A percentile compares a stretch with the other conserved stretches of the same genome.
Conservation (phyloP, 345 rosid genomes). For the Corchorus olitorius region DNA sequence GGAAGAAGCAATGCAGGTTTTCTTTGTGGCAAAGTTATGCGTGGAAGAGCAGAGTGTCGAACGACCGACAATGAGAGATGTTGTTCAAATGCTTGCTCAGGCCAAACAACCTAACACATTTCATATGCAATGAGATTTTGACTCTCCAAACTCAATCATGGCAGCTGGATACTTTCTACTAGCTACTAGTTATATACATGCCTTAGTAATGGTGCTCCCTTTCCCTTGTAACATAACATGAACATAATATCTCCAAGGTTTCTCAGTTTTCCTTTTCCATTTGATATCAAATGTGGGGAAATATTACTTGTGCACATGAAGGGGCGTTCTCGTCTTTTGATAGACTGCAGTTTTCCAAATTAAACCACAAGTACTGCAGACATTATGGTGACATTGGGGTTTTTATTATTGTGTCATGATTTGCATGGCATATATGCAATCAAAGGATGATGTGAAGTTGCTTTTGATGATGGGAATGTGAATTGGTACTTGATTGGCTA, state of each 20-base stretch:
- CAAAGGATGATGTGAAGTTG: conserved; percentile 10
- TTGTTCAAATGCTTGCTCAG: conserved; percentile 86
- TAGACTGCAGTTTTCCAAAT: neutral
- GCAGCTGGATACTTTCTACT: no score
- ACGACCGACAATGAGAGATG: conserved; percentile 94
- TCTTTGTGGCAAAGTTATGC: conserved; percentile 86
- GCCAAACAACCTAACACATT: conserved; percentile 55
- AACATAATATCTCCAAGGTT: neutral
- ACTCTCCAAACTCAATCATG: neutral
- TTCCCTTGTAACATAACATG: neutral
- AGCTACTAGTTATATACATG: neutral
- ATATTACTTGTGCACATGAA: neutral
- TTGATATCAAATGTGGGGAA: neutral
- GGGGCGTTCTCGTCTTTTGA: conserved; percentile 2
- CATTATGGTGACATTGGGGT: neutral
- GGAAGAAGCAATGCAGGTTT: conserved; percentile 74
- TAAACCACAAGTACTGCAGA: neutral
- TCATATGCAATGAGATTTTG: conserved; percentile 36
- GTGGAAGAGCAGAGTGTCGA: conserved; percentile 88
- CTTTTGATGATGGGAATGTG: neutral
- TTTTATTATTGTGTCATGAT: conserved; percentile 20
- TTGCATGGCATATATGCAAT: neutral
- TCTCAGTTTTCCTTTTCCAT: neutral
- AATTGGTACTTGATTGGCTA: neutral
- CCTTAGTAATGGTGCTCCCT: neutral